phyloP scores from a whole-genome alignment of 345 rosid genomes.

The Adansonia digitata region DNA sequence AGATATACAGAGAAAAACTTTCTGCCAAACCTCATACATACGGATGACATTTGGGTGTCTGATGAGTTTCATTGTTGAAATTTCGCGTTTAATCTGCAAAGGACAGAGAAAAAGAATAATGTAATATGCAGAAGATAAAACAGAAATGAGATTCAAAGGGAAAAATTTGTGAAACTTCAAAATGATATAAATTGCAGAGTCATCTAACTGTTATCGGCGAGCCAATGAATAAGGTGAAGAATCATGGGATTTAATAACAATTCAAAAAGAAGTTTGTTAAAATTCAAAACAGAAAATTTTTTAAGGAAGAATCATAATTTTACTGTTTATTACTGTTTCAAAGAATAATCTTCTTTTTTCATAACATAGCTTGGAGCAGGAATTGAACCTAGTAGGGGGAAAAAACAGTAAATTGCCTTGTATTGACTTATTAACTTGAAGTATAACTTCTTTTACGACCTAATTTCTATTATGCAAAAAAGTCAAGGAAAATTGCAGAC shows the following conservation, averaged over 20 bases:
- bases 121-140: neutral
- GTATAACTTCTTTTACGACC: neutral
- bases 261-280: neutral
- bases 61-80: conserved; percentile 89
- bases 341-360: neutral
- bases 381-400: no score
- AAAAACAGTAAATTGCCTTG: neutral
- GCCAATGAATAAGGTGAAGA: neutral
- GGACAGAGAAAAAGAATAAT: neutral
- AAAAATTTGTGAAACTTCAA: neutral
- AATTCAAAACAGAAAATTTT: neutral
- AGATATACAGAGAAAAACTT: neutral
- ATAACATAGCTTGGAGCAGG: no score
- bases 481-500: neutral
- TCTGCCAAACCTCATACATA: conserved; percentile 74
- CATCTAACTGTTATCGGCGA: neutral
- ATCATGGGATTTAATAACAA: neutral
- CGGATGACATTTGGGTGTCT: conserved; percentile 95
- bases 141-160: neutral
- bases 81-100: conserved; percentile 88
- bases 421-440: neutral
- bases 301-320: neutral
- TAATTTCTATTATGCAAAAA: neutral
- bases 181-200: neutral
- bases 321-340: neutral